These are phyloP conservation scores for Xerocomellus amylosporus DNA, from an alignment of 768 basidiomycete genomes.

Conservation along the genomic window DNA sequence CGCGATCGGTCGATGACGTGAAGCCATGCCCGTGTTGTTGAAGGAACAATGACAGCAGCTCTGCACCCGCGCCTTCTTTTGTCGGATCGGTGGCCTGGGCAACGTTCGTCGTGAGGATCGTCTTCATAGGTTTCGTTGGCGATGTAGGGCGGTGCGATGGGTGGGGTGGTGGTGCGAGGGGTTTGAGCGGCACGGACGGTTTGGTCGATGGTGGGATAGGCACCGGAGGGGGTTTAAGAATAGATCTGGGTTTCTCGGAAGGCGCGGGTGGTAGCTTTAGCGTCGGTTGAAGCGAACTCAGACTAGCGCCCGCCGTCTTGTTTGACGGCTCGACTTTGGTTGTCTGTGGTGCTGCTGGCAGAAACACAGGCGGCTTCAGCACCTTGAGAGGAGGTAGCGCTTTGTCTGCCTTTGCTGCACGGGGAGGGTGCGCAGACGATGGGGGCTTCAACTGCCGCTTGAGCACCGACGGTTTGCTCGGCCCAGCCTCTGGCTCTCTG, in stretches of 20 bases:
- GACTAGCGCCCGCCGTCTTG: conserved; percentile 3
- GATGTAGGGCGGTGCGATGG: conserved; percentile 15
- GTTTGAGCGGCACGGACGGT: conserved; percentile 17
- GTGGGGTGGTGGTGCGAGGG: conserved; percentile 30
- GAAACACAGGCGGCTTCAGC: conserved; percentile 17
- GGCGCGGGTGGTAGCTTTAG: conserved; percentile 7
- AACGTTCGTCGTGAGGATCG: conserved; percentile 52
- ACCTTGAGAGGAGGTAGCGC: conserved; percentile 8
- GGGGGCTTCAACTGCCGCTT: conserved; percentile 4
- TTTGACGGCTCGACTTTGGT: neutral
- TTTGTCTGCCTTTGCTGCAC: neutral
- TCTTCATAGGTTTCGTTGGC: conserved; percentile 39
- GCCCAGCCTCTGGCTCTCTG: conserved; percentile 6
- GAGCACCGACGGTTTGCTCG: conserved; percentile 10
- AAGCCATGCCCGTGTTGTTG: conserved; percentile 43
- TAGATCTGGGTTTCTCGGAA: conserved; percentile 19
- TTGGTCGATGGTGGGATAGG: conserved; percentile 17
- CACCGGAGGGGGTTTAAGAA: conserved; percentile 30
- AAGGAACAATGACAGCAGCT: conserved; percentile 52
- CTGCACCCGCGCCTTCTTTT: conserved; percentile 48
- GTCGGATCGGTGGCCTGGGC: conserved; percentile 52
- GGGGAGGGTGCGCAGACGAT: conserved; percentile 8
- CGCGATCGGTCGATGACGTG: conserved; percentile 35
- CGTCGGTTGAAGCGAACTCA: conserved; percentile 2
- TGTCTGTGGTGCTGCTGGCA: neutral